Evolutionary conservation across 495 filamentous ascomycete genomes (phyloP), one percentile per base, ranked within the genome.

Genomic region (Hypoxylon intermedium): DNA sequence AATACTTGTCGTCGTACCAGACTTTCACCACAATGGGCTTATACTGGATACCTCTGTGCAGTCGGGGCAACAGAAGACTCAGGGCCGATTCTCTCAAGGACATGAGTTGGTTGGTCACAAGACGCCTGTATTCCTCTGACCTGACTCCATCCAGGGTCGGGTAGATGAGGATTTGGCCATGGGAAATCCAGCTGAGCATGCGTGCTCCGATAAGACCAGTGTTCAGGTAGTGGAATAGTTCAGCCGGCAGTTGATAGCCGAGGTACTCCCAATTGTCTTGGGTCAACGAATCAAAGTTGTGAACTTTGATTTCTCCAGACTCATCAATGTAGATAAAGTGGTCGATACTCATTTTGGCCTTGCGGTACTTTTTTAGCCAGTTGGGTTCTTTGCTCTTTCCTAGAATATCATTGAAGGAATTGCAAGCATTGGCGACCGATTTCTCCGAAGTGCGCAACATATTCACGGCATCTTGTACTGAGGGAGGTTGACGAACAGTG

Each of bases 171-270:
- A 94, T 82, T 65, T 93, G 86, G 21, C 89, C 87, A 26, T 88
- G 87, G 0, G 88, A 87, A 45, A 95, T 80, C 82, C 86, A 92
- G 67, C 89, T 91, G 6, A 95, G 81, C 12, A 96, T 76, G 33
- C 92, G 86, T 1, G 92, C 80, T 5, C 91, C 85, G 53, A 96
- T 82, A 12, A 97, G 72, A 23, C 90, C 94, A 24, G 83, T 87
- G 55, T 91, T 90, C 26, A 98, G 82, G 65, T 99, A 98, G 70
- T 90, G 89, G 71, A 92, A 96, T 5, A 99, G 77, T 74, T 99
- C 95, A 48, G 92, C 86, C 1, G 95, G 92, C 12, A 99, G 80
- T 26, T 92, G 90, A 49, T 92, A 85, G 16, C 92, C 92, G 60
- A 96, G 87, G 68, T 97, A 89, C 63, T 93, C 88, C 73, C 94